A percentile compares a stretch with the other conserved stretches of the same genome.
Evolutionary conservation across 2,329 filamentous ascomycete genomes (phyloP).

Genomic region (Tolypocladium tropicale): DNA sequence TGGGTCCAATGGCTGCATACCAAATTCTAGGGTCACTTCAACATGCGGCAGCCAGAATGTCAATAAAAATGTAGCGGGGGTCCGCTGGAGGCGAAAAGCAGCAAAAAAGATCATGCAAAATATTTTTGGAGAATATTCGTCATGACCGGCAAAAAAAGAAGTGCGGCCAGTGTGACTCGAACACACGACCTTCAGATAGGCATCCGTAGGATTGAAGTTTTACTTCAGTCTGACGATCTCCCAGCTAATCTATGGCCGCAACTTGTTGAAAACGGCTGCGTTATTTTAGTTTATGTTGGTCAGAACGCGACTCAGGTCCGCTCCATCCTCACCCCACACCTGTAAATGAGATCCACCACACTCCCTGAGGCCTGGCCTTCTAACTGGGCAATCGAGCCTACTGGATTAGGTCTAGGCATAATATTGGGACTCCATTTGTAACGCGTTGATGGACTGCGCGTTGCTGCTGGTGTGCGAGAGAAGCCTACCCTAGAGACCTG

Average conservation of each 20-base stretch:
- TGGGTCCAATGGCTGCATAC: no score
- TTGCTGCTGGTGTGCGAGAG: no score
- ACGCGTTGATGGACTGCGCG: no score
- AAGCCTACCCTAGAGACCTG: no score
- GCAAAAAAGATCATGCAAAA: neutral
- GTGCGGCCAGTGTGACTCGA: conserved; percentile 19
- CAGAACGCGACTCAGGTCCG: neutral
- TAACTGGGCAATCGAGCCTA: neutral
- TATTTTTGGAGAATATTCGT: no score
- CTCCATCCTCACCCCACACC: neutral
- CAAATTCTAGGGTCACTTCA: no score
- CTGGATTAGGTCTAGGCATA: no score
- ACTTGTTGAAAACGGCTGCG: conserved; percentile 11
- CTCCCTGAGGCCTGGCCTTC: neutral
- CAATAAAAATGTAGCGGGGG: no score
- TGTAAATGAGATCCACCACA: neutral
- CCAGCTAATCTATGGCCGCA: conserved; percentile 18
- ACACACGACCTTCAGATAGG: conserved; percentile 20
- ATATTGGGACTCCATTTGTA: no score
- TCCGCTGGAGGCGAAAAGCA: no score
- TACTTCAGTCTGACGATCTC: conserved; percentile 18
- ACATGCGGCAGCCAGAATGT: no score
- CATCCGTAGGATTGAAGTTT: conserved; percentile 16
- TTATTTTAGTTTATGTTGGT: neutral
- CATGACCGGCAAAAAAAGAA: conserved; percentile 10